Evolutionary conservation across 768 basidiomycete species (phyloP).

Genomic region (Dentipellis sp.): DNA sequence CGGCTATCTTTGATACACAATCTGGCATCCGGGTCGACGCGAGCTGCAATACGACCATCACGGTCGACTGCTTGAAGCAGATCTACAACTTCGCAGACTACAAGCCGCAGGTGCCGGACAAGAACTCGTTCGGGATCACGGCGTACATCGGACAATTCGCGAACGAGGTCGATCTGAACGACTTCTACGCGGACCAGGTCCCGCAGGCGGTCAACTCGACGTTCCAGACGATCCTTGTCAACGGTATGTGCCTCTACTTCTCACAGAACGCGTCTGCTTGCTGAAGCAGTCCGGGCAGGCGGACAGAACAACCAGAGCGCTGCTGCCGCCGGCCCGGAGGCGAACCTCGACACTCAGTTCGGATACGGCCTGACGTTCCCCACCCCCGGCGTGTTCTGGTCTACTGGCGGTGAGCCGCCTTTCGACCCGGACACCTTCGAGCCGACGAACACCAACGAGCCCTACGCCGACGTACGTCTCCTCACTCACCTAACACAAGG

Average conservation of each 20-base stretch:
- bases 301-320: conserved; percentile 50
- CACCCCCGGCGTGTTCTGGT: conserved; percentile 46
- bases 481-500: neutral
- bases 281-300: conserved; percentile 18
- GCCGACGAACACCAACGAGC: conserved; percentile 37
- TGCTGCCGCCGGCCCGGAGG: conserved; percentile 50
- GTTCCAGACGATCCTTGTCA: conserved; percentile 44
- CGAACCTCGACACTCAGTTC: conserved; percentile 59
- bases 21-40: conserved; percentile 25
- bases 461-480: conserved; percentile 29
- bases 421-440: conserved; percentile 39
- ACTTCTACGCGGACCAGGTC: conserved; percentile 16
- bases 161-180: neutral
- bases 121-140: conserved; percentile 23
- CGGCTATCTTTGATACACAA: neutral
- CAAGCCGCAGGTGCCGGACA: conserved; percentile 15
- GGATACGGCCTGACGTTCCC: conserved; percentile 56
- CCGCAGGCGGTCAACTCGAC: conserved; percentile 27
- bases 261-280: neutral
- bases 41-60: conserved; percentile 26
- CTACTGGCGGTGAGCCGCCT: conserved; percentile 54
- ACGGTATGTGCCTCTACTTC: conserved; percentile 35
- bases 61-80: conserved; percentile 20
- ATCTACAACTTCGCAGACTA: neutral
- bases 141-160: conserved; percentile 21